phyloP scores from a whole-genome alignment of 2,329 filamentous ascomycete genomes.

The Ophiosphaerella narmari region DNA sequence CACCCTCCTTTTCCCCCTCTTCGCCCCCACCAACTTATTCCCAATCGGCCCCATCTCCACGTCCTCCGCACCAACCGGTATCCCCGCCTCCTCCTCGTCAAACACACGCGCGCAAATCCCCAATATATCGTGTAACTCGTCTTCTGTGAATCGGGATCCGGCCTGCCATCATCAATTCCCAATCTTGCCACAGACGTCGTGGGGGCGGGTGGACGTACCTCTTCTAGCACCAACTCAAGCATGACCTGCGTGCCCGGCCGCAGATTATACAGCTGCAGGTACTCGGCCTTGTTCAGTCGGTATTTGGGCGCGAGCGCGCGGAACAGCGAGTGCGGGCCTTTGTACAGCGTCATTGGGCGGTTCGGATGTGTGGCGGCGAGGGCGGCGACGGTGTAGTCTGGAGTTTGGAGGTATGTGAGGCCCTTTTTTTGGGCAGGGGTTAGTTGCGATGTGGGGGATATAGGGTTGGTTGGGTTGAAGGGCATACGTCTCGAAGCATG shows the following conservation, averaged over 20 bases:
- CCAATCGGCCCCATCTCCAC: conserved; percentile 32
- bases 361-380: conserved; percentile 22
- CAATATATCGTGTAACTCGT: conserved; percentile 36
- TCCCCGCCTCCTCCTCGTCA: conserved; percentile 35
- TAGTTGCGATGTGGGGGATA: neutral
- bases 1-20: conserved; percentile 28
- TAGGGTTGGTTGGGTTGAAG: neutral
- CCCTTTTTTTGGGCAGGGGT: conserved; percentile 35
- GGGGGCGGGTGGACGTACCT: conserved; percentile 23
- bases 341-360: conserved; percentile 42
- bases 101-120: conserved; percentile 31
- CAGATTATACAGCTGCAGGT: conserved; percentile 45
- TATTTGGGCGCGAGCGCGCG: conserved; percentile 36
- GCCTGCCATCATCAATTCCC: conserved; percentile 15
- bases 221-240: conserved; percentile 43
- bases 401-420: conserved; percentile 53
- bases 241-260: conserved; percentile 35
- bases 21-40: conserved; percentile 36
- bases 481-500: conserved; percentile 66
- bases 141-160: conserved; percentile 35
- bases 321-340: conserved; percentile 37
- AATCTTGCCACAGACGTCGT: no score
- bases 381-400: conserved; percentile 25
- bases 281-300: conserved; percentile 44
- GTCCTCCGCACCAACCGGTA: conserved; percentile 34